Conservation (phyloP, 2,329 filamentous ascomycete genomes). For the Colletotrichum kahawae region DNA sequence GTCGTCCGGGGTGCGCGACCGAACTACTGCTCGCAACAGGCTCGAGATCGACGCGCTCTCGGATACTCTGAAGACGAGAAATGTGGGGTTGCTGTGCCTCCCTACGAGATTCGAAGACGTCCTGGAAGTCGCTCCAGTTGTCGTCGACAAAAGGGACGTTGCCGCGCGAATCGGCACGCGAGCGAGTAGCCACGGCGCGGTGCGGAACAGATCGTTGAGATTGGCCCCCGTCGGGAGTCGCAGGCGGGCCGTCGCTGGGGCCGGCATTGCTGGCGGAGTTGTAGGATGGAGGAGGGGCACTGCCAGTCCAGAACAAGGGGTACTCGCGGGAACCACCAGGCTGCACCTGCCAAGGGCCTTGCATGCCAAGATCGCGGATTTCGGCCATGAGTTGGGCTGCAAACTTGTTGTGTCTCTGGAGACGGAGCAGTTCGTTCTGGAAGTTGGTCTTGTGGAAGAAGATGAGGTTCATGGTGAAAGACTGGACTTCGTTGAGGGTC, state of each 20-base stretch:
- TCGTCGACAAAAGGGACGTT: slow-evolving; percentile 31
- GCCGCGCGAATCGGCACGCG: slow-evolving; percentile 20
- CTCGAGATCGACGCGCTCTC: slow-evolving; percentile 12
- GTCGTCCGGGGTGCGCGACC: neutral
- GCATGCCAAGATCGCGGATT: slow-evolving; percentile 83
- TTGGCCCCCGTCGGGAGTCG: neutral
- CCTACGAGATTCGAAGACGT: slow-evolving; percentile 50
- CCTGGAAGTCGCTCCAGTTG: slow-evolving; percentile 45
- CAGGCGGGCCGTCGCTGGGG: slow-evolving; percentile 21
- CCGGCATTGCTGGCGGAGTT: slow-evolving; percentile 29
- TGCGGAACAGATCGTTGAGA: slow-evolving; percentile 28
- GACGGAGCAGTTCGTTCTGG: slow-evolving; percentile 91
- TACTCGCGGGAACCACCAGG: slow-evolving; percentile 73
- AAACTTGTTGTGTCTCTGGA: slow-evolving; percentile 92
- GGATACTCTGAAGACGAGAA: slow-evolving; percentile 20
- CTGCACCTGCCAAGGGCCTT: slow-evolving; percentile 68
- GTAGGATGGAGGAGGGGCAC: slow-evolving; percentile 39
- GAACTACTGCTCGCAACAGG: neutral
- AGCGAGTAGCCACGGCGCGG: slow-evolving; percentile 28
- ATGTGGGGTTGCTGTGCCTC: slow-evolving; percentile 36
- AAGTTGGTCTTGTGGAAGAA: slow-evolving; percentile 98
- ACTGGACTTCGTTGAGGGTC: slow-evolving; percentile 81
- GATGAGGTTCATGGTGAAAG: slow-evolving; percentile 86
- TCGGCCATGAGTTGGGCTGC: slow-evolving; percentile 89
- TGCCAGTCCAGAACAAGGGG: slow-evolving; percentile 61